Percentiles rank a stretch among this genome's conserved stretches.
phyloP scores from a whole-genome alignment of 345 rosid genomes.

The Eucalyptus marginata region DNA sequence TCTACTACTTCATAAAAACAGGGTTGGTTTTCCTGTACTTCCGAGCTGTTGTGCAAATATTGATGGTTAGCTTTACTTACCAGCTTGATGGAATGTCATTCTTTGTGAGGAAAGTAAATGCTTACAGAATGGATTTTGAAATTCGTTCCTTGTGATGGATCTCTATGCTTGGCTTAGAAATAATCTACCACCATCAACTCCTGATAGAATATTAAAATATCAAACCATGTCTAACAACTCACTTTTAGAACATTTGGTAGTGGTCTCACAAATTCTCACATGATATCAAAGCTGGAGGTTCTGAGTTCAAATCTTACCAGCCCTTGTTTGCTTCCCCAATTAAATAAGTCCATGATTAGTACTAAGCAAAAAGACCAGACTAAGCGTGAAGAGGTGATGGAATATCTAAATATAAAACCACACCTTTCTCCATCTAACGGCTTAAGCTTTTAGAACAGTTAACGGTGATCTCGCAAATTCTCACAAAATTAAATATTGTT shows the following conservation, averaged over 20 bases:
- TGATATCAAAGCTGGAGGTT: not conserved
- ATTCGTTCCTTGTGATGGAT: not conserved
- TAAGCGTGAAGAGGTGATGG: not conserved
- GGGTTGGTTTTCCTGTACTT: not conserved
- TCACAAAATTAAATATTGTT: not conserved
- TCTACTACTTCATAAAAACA: not conserved
- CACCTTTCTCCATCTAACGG: not conserved
- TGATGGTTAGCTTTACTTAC: not conserved
- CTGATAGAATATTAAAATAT: too few species aligned
- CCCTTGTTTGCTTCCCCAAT: not conserved
- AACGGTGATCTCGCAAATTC: not conserved
- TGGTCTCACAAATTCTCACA: not conserved
- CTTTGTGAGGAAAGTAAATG: not conserved
- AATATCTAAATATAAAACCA: not conserved
- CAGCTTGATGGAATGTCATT: not conserved
- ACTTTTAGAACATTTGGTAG: not conserved
- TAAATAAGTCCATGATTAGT: not conserved
- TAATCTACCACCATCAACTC: not conserved
- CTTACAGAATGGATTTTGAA: not conserved
- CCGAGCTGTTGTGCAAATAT: not conserved
- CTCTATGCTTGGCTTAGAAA: not conserved
- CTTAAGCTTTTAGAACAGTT: not conserved
- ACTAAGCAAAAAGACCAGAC: not conserved
- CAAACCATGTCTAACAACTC: not conserved
- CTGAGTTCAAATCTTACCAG: not conserved